Evolutionary conservation across 176 grass and related monocot species (phyloP).

Genomic region (Oryza meridionalis): DNA sequence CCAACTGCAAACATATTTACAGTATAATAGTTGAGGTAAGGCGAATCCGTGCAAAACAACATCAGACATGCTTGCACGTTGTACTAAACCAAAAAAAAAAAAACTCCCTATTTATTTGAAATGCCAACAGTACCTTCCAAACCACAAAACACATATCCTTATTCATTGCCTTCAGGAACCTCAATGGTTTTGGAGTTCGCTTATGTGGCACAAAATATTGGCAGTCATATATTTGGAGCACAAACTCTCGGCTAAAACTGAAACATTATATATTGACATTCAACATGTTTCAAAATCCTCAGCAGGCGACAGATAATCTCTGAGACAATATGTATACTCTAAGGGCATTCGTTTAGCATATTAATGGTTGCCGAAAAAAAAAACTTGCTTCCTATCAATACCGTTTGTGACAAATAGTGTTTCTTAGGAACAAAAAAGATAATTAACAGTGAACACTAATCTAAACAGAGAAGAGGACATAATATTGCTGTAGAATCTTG

Average conservation of each 20-base stretch:
- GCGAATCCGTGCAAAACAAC: neutral
- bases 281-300: constrained; percentile 44
- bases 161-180: constrained; percentile 31
- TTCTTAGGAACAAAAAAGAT: neutral
- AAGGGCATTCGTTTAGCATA: constrained; percentile 4
- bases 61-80: constrained; percentile 33
- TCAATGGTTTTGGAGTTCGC: constrained; percentile 28
- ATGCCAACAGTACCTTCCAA: constrained; percentile 54
- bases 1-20: constrained; percentile 15
- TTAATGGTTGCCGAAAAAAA: neutral
- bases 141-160: constrained; percentile 30
- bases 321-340: constrained; percentile 4
- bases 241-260: constrained; percentile 37
- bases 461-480: neutral
- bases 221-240: constrained; percentile 32
- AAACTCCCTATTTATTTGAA: constrained; percentile 61
- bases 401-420: neutral
- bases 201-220: constrained; percentile 38
- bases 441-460: neutral
- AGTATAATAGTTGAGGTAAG: constrained; percentile 15
- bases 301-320: constrained; percentile 41
- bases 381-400: neutral
- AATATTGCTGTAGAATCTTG: neutral
- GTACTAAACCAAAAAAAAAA: constrained; percentile 21
- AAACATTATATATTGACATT: constrained; percentile 27